A percentile compares a stretch with the other conserved stretches of the same genome.
Conservation (phyloP, 805 yeast genomes). For the Metschnikowia rubicola region DNA sequence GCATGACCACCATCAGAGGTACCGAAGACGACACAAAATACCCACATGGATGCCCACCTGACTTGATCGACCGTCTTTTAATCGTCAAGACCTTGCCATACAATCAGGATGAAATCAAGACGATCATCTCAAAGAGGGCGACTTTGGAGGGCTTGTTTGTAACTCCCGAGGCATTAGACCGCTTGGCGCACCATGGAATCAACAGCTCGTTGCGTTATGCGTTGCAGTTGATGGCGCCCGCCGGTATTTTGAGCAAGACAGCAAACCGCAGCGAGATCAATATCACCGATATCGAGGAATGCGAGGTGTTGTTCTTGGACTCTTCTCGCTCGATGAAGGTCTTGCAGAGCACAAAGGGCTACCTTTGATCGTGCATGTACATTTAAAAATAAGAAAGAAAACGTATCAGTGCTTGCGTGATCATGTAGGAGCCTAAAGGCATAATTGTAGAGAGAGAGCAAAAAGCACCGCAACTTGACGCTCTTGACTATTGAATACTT, state of each 20-base stretch:
- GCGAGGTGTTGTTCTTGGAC: constrained; percentile 79
- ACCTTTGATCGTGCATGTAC: constrained; percentile 22
- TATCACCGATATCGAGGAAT: constrained; percentile 76
- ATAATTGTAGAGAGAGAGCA: too few species aligned
- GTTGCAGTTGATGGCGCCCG: constrained; percentile 85
- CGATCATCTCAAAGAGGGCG: constrained; percentile 81
- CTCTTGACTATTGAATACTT: too few species aligned
- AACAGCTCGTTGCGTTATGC: constrained; percentile 86
- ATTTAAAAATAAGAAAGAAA: background rate
- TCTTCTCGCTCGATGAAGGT: constrained; percentile 76
- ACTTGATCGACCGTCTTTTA: constrained; percentile 83
- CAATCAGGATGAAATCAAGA: constrained; percentile 71
- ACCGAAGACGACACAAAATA: constrained; percentile 75
- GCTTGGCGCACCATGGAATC: constrained; percentile 69
- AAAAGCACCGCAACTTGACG: too few species aligned
- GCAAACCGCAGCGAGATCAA: constrained; percentile 67
- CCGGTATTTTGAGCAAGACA: constrained; percentile 76
- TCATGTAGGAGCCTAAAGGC: too few species aligned
- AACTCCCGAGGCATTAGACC: constrained; percentile 64
- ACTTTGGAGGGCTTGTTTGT: constrained; percentile 70
- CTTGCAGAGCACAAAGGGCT: constrained; percentile 47
- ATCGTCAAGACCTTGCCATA: constrained; percentile 93
- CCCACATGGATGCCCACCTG: constrained; percentile 97
- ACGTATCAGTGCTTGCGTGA: too few species aligned
- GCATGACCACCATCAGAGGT: constrained; percentile 88